Percentiles rank a stretch among this genome's conserved stretches.
These are phyloP conservation scores for Trichomonas vaginalis DNA, from an alignment of 208 protist species.

Conservation along the genomic window DNA sequence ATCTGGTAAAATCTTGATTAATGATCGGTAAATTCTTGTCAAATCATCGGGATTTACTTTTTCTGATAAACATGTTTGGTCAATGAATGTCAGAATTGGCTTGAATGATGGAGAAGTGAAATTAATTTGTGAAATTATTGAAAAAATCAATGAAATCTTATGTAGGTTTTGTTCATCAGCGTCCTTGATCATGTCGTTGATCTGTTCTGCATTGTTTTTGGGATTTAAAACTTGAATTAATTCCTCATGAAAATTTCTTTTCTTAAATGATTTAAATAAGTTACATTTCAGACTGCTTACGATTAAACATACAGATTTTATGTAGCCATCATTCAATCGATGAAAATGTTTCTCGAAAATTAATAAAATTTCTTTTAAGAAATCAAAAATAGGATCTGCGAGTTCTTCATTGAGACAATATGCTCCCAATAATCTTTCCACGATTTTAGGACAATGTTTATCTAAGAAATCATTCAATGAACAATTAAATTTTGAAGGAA, in stretches of 20 bases:
- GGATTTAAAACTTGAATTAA: background rate
- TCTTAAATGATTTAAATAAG: background rate
- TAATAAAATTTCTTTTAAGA: background rate
- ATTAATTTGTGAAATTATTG: background rate
- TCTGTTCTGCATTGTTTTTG: background rate
- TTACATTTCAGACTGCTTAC: background rate
- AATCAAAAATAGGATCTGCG: background rate
- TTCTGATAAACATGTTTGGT: background rate
- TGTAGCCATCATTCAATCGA: background rate
- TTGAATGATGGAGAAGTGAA: background rate
- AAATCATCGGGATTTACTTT: background rate
- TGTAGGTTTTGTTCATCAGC: background rate
- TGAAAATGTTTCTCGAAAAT: background rate
- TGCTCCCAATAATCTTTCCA: background rate
- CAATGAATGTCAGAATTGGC: background rate
- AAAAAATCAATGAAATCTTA: background rate
- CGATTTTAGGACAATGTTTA: background rate
- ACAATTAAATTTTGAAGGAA: background rate
- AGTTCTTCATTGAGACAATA: background rate
- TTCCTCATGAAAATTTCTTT: background rate
- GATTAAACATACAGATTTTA: background rate
- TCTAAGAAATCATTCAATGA: background rate
- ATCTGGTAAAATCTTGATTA: too few species aligned
- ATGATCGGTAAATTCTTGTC: too few species aligned
- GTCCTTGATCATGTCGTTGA: background rate